Evolutionary conservation across 1,284 basidiomycete genomes (phyloP).

Genomic region (Ceratobasidium theobromae): DNA sequence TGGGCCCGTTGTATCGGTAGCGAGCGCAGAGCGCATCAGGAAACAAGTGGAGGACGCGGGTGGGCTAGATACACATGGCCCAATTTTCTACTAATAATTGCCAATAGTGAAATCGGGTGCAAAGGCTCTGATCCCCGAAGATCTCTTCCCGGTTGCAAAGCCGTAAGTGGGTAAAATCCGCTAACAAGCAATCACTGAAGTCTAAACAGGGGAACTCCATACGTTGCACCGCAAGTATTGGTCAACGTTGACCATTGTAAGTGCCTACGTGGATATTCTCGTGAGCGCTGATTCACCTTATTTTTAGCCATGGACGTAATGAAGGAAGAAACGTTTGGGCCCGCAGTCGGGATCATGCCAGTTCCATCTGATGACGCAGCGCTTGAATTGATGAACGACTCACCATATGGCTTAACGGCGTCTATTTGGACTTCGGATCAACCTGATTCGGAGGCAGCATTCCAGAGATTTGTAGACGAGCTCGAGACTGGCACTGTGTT

Average conservation of each 20-base stretch:
- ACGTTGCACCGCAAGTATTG: slow-evolving; percentile 87
- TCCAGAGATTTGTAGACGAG: slow-evolving; percentile 68
- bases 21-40: slow-evolving; percentile 78
- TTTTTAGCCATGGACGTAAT: slow-evolving; percentile 84
- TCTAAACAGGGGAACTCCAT: slow-evolving; percentile 66
- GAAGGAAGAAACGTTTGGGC: slow-evolving; percentile 92
- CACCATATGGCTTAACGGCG: slow-evolving; percentile 90
- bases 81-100: background rate
- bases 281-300: slow-evolving; percentile 24
- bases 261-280: slow-evolving; percentile 42
- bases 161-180: slow-evolving; percentile 46
- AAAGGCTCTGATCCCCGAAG: slow-evolving; percentile 69
- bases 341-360: slow-evolving; percentile 85
- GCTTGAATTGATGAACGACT: slow-evolving; percentile 90
- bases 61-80: slow-evolving; percentile 42
- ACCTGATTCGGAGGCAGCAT: slow-evolving; percentile 62
- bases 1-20: slow-evolving; percentile 88
- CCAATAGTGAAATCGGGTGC: slow-evolving; percentile 76
- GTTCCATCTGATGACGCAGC: slow-evolving; percentile 84
- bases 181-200: background rate
- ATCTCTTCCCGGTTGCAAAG: slow-evolving; percentile 67
- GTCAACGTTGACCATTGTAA: slow-evolving; percentile 83
- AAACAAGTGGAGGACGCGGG: slow-evolving; percentile 85
- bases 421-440: slow-evolving; percentile 83
- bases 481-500: slow-evolving; percentile 91